phyloP scores from a whole-genome alignment of 805 yeast species.

The Barnettozyma salicaria region DNA sequence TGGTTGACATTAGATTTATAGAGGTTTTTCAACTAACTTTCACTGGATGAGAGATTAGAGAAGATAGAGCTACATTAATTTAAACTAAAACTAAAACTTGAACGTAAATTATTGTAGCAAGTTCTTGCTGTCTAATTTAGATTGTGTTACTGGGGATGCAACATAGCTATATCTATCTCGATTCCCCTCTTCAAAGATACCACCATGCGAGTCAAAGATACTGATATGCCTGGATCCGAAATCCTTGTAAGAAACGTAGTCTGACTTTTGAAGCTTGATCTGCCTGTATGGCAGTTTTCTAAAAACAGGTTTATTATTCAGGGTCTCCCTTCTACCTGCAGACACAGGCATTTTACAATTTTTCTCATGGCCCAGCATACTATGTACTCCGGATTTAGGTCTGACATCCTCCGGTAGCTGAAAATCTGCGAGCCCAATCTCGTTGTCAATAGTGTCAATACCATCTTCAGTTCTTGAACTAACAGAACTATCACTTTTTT shows the following conservation, averaged over 20 bases:
- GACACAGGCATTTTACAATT: not conserved
- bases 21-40: not conserved
- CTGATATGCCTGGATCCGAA: conserved; percentile 20
- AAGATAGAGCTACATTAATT: not conserved
- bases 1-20: conserved; percentile 25
- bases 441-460: conserved; percentile 5
- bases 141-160: conserved; percentile 20
- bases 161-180: conserved; percentile 31
- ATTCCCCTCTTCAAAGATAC: conserved; percentile 17
- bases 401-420: not conserved
- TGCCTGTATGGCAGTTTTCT: not conserved
- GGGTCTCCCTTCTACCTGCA: not conserved
- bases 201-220: conserved; percentile 19
- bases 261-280: conserved; percentile 2
- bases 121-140: not conserved
- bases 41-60: conserved; percentile 1
- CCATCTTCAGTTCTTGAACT: conserved; percentile 11
- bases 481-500: not conserved
- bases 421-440: conserved; percentile 1
- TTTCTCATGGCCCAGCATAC: not conserved
- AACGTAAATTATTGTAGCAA: not conserved
- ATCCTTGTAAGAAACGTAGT: conserved; percentile 5
- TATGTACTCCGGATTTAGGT: not conserved
- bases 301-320: not conserved
- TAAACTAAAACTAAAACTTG: not conserved